phyloP scores from a whole-genome alignment of 306 rosid genomes.

The Dryas alaskensis region DNA sequence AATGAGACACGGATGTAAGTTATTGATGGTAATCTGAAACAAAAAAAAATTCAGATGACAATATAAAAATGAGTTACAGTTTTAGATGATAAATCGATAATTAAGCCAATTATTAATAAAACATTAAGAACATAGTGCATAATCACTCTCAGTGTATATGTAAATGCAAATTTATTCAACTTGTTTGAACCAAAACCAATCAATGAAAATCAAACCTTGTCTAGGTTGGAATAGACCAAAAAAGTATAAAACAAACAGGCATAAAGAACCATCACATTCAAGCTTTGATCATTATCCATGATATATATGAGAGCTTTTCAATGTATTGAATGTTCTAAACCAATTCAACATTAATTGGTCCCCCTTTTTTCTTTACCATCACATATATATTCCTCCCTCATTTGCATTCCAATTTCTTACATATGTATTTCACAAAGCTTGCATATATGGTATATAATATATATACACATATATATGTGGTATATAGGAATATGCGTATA shows the following conservation, averaged over 20 bases:
- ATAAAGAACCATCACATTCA: constrained; percentile 8
- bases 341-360: background rate
- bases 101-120: too few species aligned
- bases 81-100: too few species aligned
- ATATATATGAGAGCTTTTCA: background rate
- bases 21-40: too few species aligned
- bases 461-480: background rate
- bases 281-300: constrained; percentile 2
- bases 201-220: background rate
- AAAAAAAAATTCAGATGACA: too few species aligned
- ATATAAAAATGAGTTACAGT: too few species aligned
- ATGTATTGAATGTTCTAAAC: background rate
- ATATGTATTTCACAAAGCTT: background rate
- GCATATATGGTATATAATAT: too few species aligned
- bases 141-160: background rate
- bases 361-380: background rate
- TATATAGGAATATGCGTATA: background rate
- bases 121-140: too few species aligned
- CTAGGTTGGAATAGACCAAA: constrained; percentile 7
- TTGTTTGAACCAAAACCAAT: background rate
- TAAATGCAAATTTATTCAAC: background rate
- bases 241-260: background rate
- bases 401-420: background rate
- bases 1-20: too few species aligned
- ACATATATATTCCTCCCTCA: background rate